phyloP scores from a whole-genome alignment of 192 early-diverging fungal genomes.

The Backusella liffmaniae region DNA sequence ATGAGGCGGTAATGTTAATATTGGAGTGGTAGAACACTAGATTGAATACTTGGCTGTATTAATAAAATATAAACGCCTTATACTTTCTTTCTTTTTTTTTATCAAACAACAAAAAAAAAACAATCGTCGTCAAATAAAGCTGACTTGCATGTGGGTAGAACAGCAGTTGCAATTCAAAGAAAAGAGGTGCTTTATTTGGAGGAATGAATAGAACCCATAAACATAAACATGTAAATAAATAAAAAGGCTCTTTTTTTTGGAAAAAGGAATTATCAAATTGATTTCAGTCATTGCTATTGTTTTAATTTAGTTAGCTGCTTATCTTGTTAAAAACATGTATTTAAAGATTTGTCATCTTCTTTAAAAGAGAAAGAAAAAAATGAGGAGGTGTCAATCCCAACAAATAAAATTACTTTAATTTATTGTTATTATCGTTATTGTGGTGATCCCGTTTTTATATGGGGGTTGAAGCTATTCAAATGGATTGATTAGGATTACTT shows the following conservation, averaged over 20 bases:
- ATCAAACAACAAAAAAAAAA: background rate
- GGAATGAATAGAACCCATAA: background rate
- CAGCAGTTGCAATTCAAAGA: background rate
- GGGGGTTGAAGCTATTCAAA: background rate
- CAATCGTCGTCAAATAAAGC: background rate
- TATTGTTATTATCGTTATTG: background rate
- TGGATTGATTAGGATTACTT: background rate
- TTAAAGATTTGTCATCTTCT: background rate
- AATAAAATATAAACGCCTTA: background rate
- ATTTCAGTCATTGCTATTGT: background rate
- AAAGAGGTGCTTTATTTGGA: background rate
- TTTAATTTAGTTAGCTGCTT: background rate
- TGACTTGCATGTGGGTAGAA: background rate
- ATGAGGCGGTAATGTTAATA: background rate
- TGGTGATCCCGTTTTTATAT: background rate
- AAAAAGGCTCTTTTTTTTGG: background rate
- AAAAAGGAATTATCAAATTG: background rate
- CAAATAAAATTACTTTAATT: no score
- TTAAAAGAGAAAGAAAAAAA: background rate
- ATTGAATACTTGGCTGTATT: background rate
- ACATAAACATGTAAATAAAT: background rate
- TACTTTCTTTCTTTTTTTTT: background rate
- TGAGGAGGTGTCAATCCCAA: background rate
- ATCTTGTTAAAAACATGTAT: background rate
- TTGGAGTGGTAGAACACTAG: background rate